Base-by-base conservation (phyloP, 441 rosid genomes). In the Adansonia madagascariensis region DNA sequence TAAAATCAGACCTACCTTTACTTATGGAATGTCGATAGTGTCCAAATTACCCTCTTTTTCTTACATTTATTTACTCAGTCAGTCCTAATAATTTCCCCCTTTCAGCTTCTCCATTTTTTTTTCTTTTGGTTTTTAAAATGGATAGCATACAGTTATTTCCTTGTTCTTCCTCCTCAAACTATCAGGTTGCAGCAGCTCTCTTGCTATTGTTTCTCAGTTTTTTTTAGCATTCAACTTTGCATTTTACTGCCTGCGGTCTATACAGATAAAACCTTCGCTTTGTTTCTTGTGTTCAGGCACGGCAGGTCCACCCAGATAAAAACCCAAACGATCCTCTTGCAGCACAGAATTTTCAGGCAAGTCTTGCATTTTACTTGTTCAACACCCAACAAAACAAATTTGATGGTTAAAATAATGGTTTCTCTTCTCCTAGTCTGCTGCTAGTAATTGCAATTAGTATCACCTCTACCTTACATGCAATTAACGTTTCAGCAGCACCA, bases 241-340 rank as follows among this genome's bases (percentile, higher is more conserved):
- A 20, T 6, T 8, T 59, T 22, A 11, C 27, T 15, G 64, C 2
- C 53, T 2, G 1, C 4, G 74, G 24, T 17, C 22, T 56, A 20
- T 59, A 3, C 63, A 3, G 39, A 59, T 59, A 20, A 22, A 59
- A 10, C 15, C 64, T 1, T 59, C 64, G 24, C 12, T 73, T 27
- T 74, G 11, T 74, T 78, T 78, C 9, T 79, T 43, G 75, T 75
- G 14, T 82, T 80, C 92, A 95, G 99, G 99, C 99, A 50, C 94
- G 99, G 9, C 90, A 94, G 83, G 99, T 93, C 63, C 99, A 95
- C 82, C 99, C 99, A 6, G 99, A 95, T 87, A 95, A 92, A 83
- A 95, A 94, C 78, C 99, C 97, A 10, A 90, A 95, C 69, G 95
- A 95, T 86, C 99, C 99, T 82, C 91, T 78, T 0, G 99, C 99